Evolutionary conservation across 345 rosid genomes (phyloP).

Genomic region (Aquilaria malaccensis): DNA sequence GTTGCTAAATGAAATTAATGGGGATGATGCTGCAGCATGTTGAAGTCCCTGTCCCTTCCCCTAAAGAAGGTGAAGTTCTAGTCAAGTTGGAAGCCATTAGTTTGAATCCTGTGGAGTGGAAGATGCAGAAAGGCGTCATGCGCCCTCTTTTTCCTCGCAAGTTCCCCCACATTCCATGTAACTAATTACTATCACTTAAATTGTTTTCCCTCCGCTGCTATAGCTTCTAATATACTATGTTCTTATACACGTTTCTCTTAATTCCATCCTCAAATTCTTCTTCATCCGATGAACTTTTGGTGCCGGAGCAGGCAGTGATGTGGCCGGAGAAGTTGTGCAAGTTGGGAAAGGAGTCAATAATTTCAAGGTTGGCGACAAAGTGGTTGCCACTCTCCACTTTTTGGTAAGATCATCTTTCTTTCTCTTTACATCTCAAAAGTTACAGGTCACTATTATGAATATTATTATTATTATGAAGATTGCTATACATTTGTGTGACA

Average conservation of each 20-base stretch:
- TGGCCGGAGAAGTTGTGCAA: conserved; percentile 30
- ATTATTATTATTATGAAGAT: no score
- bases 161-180: background rate
- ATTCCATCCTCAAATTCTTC: background rate
- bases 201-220: no score
- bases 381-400: conserved; percentile 20
- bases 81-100: conserved; percentile 53
- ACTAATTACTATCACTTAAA: background rate
- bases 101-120: conserved; percentile 70
- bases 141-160: conserved; percentile 36
- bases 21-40: conserved; percentile 43
- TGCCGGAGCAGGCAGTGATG: conserved; percentile 20
- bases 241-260: conserved; percentile 6
- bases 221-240: no score
- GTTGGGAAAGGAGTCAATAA: conserved; percentile 26
- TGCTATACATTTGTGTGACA: background rate
- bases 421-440: no score
- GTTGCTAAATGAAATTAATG: background rate
- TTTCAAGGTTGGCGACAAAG: conserved; percentile 30
- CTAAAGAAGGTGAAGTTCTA: conserved; percentile 48
- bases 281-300: no score
- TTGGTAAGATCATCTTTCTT: conserved; percentile 4
- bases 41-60: conserved; percentile 41
- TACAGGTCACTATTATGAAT: no score
- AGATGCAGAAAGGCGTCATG: conserved; percentile 55